Conservation (phyloP, 1,284 basidiomycete species). For the Vanrija pseudolonga region DNA sequence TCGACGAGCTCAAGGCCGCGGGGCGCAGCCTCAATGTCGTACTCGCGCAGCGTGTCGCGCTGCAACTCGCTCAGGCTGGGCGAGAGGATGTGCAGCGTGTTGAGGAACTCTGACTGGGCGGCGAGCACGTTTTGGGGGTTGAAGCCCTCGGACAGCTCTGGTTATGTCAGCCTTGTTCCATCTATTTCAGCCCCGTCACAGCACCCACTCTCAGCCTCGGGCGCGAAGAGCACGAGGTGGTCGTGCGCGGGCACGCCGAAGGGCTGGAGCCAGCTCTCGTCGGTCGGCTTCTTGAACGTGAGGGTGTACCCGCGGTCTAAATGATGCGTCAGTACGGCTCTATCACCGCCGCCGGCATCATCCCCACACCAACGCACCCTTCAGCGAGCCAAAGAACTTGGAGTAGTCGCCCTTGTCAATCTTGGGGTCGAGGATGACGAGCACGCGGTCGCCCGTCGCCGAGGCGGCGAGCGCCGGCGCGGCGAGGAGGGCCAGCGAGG, state of each 20-base stretch:
- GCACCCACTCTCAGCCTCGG: conserved; percentile 69
- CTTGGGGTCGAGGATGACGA: conserved; percentile 74
- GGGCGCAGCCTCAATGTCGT: conserved; percentile 51
- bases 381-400: conserved; percentile 72
- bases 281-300: conserved; percentile 73
- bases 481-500: conserved; percentile 8
- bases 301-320: conserved; percentile 76
- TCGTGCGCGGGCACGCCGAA: conserved; percentile 71
- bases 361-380: conserved; percentile 54
- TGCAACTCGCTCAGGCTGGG: conserved; percentile 54
- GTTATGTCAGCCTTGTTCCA: not conserved
- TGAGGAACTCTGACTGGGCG: conserved; percentile 66
- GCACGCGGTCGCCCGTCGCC: conserved; percentile 75
- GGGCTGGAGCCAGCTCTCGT: conserved; percentile 61
- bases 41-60: conserved; percentile 55
- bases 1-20: conserved; percentile 4
- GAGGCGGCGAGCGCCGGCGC: conserved; percentile 51
- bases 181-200: not conserved
- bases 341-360: no score
- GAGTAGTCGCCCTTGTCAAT: conserved; percentile 66
- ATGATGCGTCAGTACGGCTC: conserved; percentile 6
- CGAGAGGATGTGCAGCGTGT: conserved; percentile 79
- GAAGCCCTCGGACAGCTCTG: conserved; percentile 52
- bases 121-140: conserved; percentile 76
- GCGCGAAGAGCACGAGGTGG: conserved; percentile 78